These are phyloP conservation scores for Cryphonectria parasitica DNA, from an alignment of 2,329 filamentous ascomycete genomes.

Conservation along the genomic window DNA sequence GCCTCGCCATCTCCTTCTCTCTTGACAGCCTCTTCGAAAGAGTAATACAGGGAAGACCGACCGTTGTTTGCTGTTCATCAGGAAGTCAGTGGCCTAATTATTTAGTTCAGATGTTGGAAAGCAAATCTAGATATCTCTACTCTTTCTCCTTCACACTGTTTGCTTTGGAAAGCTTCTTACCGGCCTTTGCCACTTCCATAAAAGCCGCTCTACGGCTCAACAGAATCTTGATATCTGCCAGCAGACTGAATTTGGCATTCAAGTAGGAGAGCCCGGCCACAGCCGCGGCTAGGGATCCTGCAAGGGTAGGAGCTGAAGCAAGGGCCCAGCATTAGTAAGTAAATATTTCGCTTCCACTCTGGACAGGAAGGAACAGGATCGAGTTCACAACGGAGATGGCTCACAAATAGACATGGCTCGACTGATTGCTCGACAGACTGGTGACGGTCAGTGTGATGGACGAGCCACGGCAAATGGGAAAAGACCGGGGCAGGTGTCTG, in stretches of 20 bases:
- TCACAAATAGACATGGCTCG: conserved; percentile 17
- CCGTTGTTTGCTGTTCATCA: conserved; percentile 51
- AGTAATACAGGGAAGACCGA: conserved; percentile 65
- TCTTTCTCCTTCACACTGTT: not conserved
- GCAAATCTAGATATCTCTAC: not conserved
- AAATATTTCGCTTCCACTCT: not conserved
- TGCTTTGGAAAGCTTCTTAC: conserved; percentile 41
- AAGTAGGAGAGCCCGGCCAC: conserved; percentile 57
- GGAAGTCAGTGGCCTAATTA: conserved; percentile 11
- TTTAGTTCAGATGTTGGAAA: not conserved
- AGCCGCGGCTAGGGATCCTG: conserved; percentile 19
- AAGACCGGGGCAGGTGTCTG: not conserved
- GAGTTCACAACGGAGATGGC: not conserved
- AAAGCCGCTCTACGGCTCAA: conserved; percentile 45
- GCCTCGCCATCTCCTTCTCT: conserved; percentile 57
- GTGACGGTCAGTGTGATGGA: not conserved
- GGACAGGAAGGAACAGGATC: not conserved
- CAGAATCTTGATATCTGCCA: conserved; percentile 61
- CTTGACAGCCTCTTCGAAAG: conserved; percentile 61
- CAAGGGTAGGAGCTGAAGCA: conserved; percentile 12
- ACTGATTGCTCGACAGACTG: not conserved
- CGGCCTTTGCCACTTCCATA: conserved; percentile 51
- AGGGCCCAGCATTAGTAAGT: not conserved
- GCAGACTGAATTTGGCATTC: conserved; percentile 70
- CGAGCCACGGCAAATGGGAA: not conserved